phyloP scores from a whole-genome alignment of 169 alveolate genomes.

The Eimeria zaria region DNA sequence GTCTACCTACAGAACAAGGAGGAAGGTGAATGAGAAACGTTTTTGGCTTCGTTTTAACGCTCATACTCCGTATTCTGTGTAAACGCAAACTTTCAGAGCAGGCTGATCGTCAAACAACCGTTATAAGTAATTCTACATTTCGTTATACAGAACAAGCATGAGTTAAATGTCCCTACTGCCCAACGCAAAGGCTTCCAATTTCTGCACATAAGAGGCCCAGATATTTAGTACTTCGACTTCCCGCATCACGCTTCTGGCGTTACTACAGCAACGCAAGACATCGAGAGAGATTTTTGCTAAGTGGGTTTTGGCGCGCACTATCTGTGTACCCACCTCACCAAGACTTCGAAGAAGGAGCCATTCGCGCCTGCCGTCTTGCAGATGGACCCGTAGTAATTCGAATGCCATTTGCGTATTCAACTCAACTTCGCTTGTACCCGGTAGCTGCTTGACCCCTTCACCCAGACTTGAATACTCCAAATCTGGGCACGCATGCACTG shows the following conservation, averaged over 20 bases:
- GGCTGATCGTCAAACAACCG: too few species aligned
- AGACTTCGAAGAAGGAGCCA: slow-evolving; percentile 88
- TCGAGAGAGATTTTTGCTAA: background rate
- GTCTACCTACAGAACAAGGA: slow-evolving; percentile 81
- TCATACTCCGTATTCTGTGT: background rate
- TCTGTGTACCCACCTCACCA: slow-evolving; percentile 84
- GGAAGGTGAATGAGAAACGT: background rate
- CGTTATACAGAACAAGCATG: background rate
- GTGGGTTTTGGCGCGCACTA: background rate
- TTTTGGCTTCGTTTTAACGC: background rate
- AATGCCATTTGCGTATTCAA: slow-evolving; percentile 86
- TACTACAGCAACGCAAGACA: background rate
- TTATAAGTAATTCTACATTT: too few species aligned
- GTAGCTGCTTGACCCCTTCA: slow-evolving; percentile 69
- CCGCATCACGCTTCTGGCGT: background rate
- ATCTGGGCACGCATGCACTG: slow-evolving; percentile 76
- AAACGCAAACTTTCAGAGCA: too few species aligned
- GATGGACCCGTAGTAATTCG: slow-evolving; percentile 82
- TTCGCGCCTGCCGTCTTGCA: slow-evolving; percentile 83
- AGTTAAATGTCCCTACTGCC: background rate
- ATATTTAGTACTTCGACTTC: background rate
- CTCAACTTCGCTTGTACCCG: slow-evolving; percentile 66
- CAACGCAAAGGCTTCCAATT: background rate
- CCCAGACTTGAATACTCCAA: slow-evolving; percentile 72
- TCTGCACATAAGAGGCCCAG: background rate